Evolutionary conservation across 225 moss, liverwort and hornwort genomes (phyloP), one percentile per base, ranked within the genome.

Genomic region (Climacium dendroides): DNA sequence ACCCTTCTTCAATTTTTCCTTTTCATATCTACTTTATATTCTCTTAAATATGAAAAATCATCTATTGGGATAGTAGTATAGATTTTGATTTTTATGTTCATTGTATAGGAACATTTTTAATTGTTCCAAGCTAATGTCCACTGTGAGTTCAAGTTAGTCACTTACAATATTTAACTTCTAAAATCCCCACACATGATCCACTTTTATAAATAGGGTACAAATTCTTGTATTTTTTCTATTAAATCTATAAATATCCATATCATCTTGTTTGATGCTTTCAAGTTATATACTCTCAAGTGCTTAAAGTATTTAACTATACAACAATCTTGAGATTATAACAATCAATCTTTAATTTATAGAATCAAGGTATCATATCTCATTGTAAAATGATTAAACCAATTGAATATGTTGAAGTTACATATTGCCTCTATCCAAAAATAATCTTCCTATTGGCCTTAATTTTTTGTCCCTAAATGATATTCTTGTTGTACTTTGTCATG

Each of bases 321-420:
- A 47, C 1, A 48, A 48, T 48, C 4, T 73, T 30, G 11, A 73
- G 11, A 48, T 73, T 48, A 11, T 5, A 47, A 30, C 6, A 47
- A 32, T 32, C 48, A 47, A 48, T 74, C 4, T 19, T 47, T 17
- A 9, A 72, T 47, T 28, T 29, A 16, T 1, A 8, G 1, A 29
- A 10, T 45, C 2, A 24, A 29, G 0, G 10, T 29, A 72, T 3
- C 1, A 28, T 0, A 23, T 72, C 0, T 45, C 72, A 43, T 17
- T 45, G 5, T 17, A 29, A 47, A 73, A 10, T 29, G 19, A 73
- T 48, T 48, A 48, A 48, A 48, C 3, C 13, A 13, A 13, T 12
- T 48, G 48, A 12, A 47, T 47, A 47, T 47, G 47, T 47, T 47
- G 47, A 47, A 47, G 11, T 47, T 8, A 48, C 13, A 48, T 48